Base-by-base conservation (phyloP, 2,329 filamentous ascomycete species). In the Trichoderma pleuroti region DNA sequence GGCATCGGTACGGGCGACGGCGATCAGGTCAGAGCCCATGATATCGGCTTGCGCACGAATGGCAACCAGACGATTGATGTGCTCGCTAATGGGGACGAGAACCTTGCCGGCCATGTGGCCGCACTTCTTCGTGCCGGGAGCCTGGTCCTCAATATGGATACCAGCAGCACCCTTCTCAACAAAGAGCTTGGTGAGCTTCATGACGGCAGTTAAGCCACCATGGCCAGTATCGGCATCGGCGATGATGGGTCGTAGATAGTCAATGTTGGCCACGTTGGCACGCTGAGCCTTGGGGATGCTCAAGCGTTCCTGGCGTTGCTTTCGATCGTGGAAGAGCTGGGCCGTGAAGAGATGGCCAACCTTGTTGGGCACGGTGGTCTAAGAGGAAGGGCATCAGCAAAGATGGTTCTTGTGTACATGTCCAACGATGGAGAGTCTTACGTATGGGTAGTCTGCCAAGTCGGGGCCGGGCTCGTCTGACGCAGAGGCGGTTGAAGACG, bases 71-170 rank as follows among this genome's bases (percentile, higher is more conserved):
- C 96, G 92, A 86, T 98, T 98, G 84, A 98, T 98, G 85, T 99
- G 96, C 85, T 99, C 96, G 82, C 90, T 93, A 80, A 98, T 97
- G 64, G 96, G 96, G 66, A 99, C 96, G 72, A 99, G 86, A 56
- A 98, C 96, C 85, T 98, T 98, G 78, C 96, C 96, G 75, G 96
- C 96, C 96, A 98, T 98, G 84, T 98, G 96, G 74, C 96, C 96
- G 81, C 96, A 99, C 88, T 99, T 99, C 89, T 99, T 99, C 63
- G 96, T 98, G 68, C 96, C 96, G 4, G 96, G 95, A 5, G 96
- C 95, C 83, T 98, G 96, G 81, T 99, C 96, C 84, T 99, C 96
- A 76, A 99, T 98, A 84, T 99, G 96, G 78, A 99, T 98, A 75
- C 96, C 96, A 54, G 96, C 96, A 59, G 96, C 96, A 76, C 96